Percentiles rank a stretch among this genome's conserved stretches.
These are phyloP conservation scores for Mycena maculata DNA, from an alignment of 768 basidiomycete species.

Conservation along the genomic window DNA sequence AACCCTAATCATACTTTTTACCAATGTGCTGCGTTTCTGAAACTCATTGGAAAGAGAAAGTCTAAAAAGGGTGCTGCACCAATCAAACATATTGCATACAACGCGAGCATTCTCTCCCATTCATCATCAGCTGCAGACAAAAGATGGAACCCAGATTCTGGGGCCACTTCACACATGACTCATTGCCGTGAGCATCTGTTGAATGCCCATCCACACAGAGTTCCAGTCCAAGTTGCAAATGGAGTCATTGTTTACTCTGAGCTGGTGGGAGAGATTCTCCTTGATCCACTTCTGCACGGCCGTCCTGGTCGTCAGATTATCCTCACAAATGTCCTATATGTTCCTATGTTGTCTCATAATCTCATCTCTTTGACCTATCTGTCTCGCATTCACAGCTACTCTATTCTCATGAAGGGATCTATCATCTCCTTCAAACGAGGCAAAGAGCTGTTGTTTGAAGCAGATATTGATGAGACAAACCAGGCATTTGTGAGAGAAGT, in stretches of 20 bases:
- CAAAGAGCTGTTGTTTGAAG: conserved; percentile 11
- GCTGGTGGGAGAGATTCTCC: conserved; percentile 30
- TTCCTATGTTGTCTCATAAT: not conserved
- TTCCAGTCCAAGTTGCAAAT: conserved; percentile 35
- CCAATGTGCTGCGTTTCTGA: not conserved
- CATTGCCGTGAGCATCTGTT: conserved; percentile 36
- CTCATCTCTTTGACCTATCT: conserved; percentile 15
- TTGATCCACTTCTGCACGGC: conserved; percentile 27
- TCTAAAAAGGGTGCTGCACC: not conserved
- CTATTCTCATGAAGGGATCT: conserved; percentile 13
- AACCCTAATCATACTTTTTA: not conserved
- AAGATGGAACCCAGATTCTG: too few relatives aligned
- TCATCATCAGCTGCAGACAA: too few relatives aligned
- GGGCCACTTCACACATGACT: too few relatives aligned
- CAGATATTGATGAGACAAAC: conserved; percentile 21
- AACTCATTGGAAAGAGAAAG: not conserved
- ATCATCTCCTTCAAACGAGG: conserved; percentile 2
- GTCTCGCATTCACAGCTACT: conserved; percentile 9
- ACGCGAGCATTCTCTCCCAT: not conserved
- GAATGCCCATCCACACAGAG: conserved; percentile 23
- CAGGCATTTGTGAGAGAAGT: conserved; percentile 18
- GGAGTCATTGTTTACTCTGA: conserved; percentile 32
- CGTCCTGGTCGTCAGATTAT: not conserved
- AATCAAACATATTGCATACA: not conserved
- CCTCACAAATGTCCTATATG: conserved; percentile 12